Evolutionary conservation across 2,329 filamentous ascomycete genomes (phyloP), one percentile per base, ranked within the genome.

Genomic region (Venturia asperata): DNA sequence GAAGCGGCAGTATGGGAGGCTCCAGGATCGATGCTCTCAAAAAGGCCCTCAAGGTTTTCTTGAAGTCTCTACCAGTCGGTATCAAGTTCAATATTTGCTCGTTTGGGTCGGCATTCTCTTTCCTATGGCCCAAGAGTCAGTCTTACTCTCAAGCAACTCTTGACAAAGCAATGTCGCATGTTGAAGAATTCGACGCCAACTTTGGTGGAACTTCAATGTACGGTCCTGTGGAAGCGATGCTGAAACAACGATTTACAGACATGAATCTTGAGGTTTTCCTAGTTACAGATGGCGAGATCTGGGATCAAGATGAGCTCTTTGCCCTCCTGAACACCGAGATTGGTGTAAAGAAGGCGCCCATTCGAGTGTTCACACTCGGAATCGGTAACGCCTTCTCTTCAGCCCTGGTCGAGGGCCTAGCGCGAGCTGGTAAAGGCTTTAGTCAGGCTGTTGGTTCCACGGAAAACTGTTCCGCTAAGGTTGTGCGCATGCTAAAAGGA

Each of bases 401-500:
- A 69, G 77, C 82, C 1, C 74, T 87, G 2, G 80, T 87, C 13
- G 81, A 87, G 69, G 84, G 84, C 0, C 77, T 87, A 65, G 84
- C 84, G 21, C 78, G 80, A 62, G 79, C 81, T 15, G 85, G 84
- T 0, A 82, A 83, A 63, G 85, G 85, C 0, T 84, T 83, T 65
- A 77, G 79, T 6, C 88, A 91, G 72, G 79, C 82, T 0, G 87
- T 91, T 0, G 79, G 78, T 1, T 75, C 83, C 7, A 76, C 82
- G 1, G 88, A 91, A 72, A 85, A 86, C 70, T 83, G 90, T 74
- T 85, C 88, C 69, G 82, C 77, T 68, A 89, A 88, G 71, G 81
- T 91, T 0, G 80, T 91, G 2, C 82, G 88, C 2, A 91, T 92
- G 88, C 77, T 92, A 65, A 90, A 89, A 71, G 88, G 83, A 0